These are phyloP conservation scores for Colletotrichum cuscutae DNA, from an alignment of 2,329 filamentous ascomycete species.

Conservation along the genomic window DNA sequence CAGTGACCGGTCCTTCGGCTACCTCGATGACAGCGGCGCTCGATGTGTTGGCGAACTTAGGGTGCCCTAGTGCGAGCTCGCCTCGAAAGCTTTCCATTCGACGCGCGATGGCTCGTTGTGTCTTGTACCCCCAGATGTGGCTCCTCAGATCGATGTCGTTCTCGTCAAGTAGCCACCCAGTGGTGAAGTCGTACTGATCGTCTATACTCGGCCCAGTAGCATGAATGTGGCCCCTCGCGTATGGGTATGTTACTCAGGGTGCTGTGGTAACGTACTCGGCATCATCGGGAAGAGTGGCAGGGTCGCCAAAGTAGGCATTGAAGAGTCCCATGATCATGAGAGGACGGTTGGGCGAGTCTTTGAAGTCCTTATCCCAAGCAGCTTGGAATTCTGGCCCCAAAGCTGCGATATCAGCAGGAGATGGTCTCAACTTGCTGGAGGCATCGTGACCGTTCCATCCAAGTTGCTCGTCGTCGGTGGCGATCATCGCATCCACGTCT, in stretches of 20 bases:
- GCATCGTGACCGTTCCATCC: constrained; percentile 67
- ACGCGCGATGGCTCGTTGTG: constrained; percentile 68
- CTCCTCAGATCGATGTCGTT: constrained; percentile 67
- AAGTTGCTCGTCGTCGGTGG: constrained; percentile 47
- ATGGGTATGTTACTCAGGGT: constrained; percentile 67
- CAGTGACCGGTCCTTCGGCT: constrained; percentile 46
- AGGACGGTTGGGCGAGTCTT: constrained; percentile 38
- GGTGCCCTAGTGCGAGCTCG: constrained; percentile 54
- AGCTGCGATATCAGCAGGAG: constrained; percentile 58
- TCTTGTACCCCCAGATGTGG: constrained; percentile 74
- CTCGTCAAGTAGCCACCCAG: constrained; percentile 60
- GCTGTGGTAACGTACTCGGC: constrained; percentile 61
- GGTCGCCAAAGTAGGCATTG: constrained; percentile 43
- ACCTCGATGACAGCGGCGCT: constrained; percentile 60
- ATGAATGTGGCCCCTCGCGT: constrained; percentile 68
- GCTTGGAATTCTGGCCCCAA: constrained; percentile 60
- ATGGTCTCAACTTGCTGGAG: constrained; percentile 62
- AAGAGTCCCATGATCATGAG: constrained; percentile 38
- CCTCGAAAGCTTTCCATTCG: constrained; percentile 64
- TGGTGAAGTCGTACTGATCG: constrained; percentile 58
- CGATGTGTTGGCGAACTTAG: constrained; percentile 53
- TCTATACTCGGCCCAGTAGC: constrained; percentile 51
- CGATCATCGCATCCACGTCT: constrained; percentile 33
- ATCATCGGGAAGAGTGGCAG: constrained; percentile 44
- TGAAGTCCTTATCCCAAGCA: constrained; percentile 63